Evolutionary conservation across 2,329 filamentous ascomycete species (phyloP).

Genomic region (Trichocomaceae sp.): DNA sequence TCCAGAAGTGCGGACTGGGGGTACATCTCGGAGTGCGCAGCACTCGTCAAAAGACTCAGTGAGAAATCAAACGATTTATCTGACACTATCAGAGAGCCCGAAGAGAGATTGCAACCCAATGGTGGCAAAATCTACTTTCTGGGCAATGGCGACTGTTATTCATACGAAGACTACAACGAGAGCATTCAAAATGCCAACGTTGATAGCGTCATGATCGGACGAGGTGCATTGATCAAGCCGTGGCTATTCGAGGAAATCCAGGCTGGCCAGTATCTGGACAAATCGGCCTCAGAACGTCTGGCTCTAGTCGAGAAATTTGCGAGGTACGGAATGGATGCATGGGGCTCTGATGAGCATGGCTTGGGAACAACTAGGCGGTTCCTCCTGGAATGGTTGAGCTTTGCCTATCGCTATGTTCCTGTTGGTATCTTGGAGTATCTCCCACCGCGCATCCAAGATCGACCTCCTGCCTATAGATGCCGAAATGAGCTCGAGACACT

Average conservation of each 20-base stretch:
- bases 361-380: constrained; percentile 87
- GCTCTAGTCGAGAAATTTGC: constrained; percentile 81
- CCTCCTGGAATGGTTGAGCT: constrained; percentile 92
- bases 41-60: constrained; percentile 75
- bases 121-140: constrained; percentile 77
- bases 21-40: constrained; percentile 86
- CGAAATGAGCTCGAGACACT: constrained; percentile 91
- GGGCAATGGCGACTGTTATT: constrained; percentile 95
- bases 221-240: constrained; percentile 91
- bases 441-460: constrained; percentile 80
- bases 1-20: constrained; percentile 87
- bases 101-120: constrained; percentile 65
- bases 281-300: constrained; percentile 80
- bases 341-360: constrained; percentile 93
- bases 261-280: constrained; percentile 88
- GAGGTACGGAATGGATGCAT: constrained; percentile 83
- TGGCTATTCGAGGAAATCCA: constrained; percentile 98
- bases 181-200: constrained; percentile 72
- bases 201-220: constrained; percentile 94
- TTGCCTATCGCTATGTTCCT: constrained; percentile 85
- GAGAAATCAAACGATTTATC: constrained; percentile 56
- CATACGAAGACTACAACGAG: constrained; percentile 76
- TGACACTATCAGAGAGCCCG: constrained; percentile 73
- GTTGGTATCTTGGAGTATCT: constrained; percentile 81
- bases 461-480: constrained; percentile 75